These are phyloP conservation scores for Cryptosporidium ryanae DNA, from an alignment of 169 alveolate genomes.

Conservation along the genomic window DNA sequence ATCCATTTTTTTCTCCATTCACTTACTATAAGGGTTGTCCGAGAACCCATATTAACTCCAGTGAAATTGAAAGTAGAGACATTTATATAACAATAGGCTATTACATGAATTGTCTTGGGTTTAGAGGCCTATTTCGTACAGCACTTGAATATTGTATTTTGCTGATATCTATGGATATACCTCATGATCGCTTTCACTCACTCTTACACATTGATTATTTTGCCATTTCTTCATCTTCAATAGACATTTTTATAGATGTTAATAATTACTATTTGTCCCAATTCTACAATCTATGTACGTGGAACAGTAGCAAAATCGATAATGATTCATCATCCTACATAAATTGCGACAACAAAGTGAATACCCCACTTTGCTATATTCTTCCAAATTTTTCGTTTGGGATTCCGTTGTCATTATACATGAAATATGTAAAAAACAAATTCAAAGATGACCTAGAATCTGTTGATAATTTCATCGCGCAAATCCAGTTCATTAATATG, in stretches of 20 bases:
- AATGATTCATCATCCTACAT: neutral
- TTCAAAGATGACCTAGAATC: neutral
- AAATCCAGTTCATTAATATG: slow-evolving; percentile 1
- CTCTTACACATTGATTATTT: slow-evolving; percentile 62
- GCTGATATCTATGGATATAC: slow-evolving; percentile 60
- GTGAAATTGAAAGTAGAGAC: slow-evolving; percentile 63
- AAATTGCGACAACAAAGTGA: neutral
- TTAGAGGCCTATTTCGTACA: slow-evolving; percentile 62
- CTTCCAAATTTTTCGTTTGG: slow-evolving; percentile 70
- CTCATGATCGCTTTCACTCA: slow-evolving; percentile 52
- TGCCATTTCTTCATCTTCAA: slow-evolving; percentile 32
- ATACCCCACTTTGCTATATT: slow-evolving; percentile 28
- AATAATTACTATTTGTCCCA: slow-evolving; percentile 19
- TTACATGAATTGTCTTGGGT: slow-evolving; percentile 55
- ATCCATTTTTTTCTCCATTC: slow-evolving; percentile 68
- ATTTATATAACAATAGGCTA: slow-evolving; percentile 27
- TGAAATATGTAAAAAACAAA: slow-evolving; percentile 20
- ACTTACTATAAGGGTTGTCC: slow-evolving; percentile 20
- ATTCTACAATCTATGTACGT: slow-evolving; percentile 14
- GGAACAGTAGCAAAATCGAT: slow-evolving; percentile 10
- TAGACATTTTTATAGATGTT: slow-evolving; percentile 17
- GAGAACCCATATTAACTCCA: slow-evolving; percentile 10
- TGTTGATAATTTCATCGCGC: neutral
- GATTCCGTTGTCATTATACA: slow-evolving; percentile 38
- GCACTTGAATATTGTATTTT: slow-evolving; percentile 58